Percentiles rank a stretch among this genome's conserved stretches.
These are phyloP conservation scores for Saccharomycopsis vini DNA, from an alignment of 805 yeast species.

Conservation along the genomic window DNA sequence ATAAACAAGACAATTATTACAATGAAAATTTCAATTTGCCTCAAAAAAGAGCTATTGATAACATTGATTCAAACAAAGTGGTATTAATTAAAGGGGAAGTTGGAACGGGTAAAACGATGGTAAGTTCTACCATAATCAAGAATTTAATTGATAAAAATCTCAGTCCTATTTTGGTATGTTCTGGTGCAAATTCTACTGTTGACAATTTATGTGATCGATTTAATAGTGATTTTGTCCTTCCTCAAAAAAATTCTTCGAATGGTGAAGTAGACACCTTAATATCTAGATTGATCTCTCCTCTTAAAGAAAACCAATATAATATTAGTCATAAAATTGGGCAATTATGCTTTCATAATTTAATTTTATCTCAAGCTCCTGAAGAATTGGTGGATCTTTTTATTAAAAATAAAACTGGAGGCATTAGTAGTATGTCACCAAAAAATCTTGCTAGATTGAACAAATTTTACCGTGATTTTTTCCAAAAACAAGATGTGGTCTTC, in stretches of 20 bases:
- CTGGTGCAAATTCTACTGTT: slow-evolving; percentile 17
- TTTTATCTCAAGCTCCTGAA: slow-evolving; percentile 17
- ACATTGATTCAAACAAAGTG: slow-evolving; percentile 17
- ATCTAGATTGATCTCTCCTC: slow-evolving; percentile 16
- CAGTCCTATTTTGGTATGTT: slow-evolving; percentile 18
- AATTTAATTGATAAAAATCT: slow-evolving; percentile 15
- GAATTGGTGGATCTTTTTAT: slow-evolving; percentile 17
- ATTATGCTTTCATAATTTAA: slow-evolving; percentile 19
- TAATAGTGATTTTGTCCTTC: slow-evolving; percentile 2
- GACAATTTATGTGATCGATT: slow-evolving; percentile 17
- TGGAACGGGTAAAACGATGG: slow-evolving; percentile 19
- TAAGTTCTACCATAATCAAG: slow-evolving; percentile 16
- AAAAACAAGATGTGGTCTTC: slow-evolving; percentile 18
- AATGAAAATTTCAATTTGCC: slow-evolving; percentile 13
- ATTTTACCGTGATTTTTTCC: slow-evolving; percentile 17
- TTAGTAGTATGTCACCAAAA: slow-evolving; percentile 6
- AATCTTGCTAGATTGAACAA: slow-evolving; percentile 13
- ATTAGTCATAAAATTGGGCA: slow-evolving; percentile 16
- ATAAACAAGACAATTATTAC: slow-evolving; percentile 9
- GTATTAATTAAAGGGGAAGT: slow-evolving; percentile 16
- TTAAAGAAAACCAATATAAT: slow-evolving; percentile 17
- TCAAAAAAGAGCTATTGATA: slow-evolving; percentile 19
- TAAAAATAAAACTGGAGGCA: slow-evolving; percentile 12
- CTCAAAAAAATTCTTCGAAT: not conserved
- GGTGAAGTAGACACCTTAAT: slow-evolving; percentile 10